Evolutionary conservation across 2,329 filamentous ascomycete genomes (phyloP), one percentile per base, ranked within the genome.

Genomic region (Nemania sp.): DNA sequence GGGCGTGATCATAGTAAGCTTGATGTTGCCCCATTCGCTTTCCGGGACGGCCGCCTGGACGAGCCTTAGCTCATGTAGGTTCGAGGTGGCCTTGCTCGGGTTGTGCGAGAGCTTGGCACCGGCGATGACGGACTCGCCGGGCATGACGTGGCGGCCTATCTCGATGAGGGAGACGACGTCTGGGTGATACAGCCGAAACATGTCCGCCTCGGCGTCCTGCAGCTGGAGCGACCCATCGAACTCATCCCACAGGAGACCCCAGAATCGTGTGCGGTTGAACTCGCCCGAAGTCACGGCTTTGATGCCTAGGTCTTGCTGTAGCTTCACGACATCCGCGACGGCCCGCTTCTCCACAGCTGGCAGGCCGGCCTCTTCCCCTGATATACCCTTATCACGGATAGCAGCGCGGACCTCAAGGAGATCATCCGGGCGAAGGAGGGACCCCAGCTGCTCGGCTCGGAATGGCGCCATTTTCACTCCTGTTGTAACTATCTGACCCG

Each of bases 381-480:
- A 76, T 43, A 81, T 72, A 66, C 83, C 77, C 59, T 84, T 84
- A 56, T 85, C 82, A 65, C 87, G 86, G 61, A 86, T 82, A 52
- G 72, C 71, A 62, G 84, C 82, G 67, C 89, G 87, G 62, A 83
- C 84, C 53, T 85, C 79, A 37, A 89, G 78, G 57, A 91, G 80
- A 57, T 83, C 78, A 61, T 87, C 77, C 6, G 89, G 89, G n/a
- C 90, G 86, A 45, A 91, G 83, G 34, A 92, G 80, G 13, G 88
- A 91, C 68, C 89, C 90, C 68, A 91, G 80, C 69, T 92, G 89
- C 80, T 92, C 90, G 51, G 90, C 90, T 69, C 89, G 83, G 80
- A 90, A 91, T 34, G 89, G 78, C 13, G 71, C 64, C 69, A 71
- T 59, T 34, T 49, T 48, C 7, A 15, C 17, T 25, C 11, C 18